These are phyloP conservation scores for Persicaria tinctoria DNA, from an alignment of 148 eudicot species.

Conservation along the genomic window DNA sequence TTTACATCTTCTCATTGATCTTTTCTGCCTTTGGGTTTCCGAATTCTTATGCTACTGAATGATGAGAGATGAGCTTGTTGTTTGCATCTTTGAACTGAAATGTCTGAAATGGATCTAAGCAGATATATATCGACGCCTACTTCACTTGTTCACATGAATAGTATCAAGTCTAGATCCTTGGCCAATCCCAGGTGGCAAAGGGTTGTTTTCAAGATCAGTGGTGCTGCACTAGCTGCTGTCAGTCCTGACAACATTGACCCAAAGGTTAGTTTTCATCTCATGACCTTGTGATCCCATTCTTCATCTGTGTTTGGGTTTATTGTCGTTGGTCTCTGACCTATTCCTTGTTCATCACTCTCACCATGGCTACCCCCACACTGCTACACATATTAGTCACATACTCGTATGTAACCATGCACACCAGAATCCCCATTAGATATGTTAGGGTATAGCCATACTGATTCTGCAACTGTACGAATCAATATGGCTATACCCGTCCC, in stretches of 20 bases:
- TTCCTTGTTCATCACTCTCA: background rate
- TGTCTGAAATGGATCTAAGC: slow-evolving; percentile 18
- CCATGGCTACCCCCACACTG: background rate
- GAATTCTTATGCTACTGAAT: too few relatives aligned
- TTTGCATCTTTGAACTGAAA: slow-evolving; percentile 13
- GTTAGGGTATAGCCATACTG: background rate
- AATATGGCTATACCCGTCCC: too few relatives aligned
- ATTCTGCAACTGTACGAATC: background rate
- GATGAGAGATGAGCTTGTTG: too few relatives aligned
- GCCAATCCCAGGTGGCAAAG: slow-evolving; percentile 78
- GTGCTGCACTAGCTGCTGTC: slow-evolving; percentile 77
- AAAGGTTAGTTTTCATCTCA: slow-evolving; percentile 52
- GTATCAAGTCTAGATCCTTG: slow-evolving; percentile 53
- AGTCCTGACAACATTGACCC: slow-evolving; percentile 83
- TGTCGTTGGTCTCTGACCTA: background rate
- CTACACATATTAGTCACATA: background rate
- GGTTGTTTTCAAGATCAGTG: slow-evolving; percentile 93
- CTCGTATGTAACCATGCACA: background rate
- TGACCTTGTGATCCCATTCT: background rate
- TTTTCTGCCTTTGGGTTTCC: too few relatives aligned
- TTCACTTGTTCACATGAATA: slow-evolving; percentile 46
- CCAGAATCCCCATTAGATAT: background rate
- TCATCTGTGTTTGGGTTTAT: background rate
- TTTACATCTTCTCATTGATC: too few relatives aligned
- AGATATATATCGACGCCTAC: slow-evolving; percentile 56